Evolutionary conservation across 2,329 filamentous ascomycete species (phyloP).

Genomic region (Phoma sp.): DNA sequence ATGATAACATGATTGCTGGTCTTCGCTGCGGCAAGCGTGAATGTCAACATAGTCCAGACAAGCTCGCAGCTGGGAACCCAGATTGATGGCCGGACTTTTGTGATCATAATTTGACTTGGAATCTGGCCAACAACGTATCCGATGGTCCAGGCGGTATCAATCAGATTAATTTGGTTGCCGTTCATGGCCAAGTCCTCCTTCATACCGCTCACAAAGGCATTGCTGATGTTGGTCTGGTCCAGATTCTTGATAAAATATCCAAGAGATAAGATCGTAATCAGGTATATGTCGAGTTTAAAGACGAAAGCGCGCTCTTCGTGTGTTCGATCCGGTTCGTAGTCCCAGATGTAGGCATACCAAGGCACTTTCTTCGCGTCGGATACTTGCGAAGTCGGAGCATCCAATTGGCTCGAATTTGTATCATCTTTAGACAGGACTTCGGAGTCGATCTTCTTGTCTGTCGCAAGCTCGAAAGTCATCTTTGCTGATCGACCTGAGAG

Average conservation of each 20-base stretch:
- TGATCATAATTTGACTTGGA: constrained; percentile 28
- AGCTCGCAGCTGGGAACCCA: constrained; percentile 31
- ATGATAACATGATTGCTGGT: constrained; percentile 30
- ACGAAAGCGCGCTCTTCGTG: constrained; percentile 30
- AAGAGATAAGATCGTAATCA: constrained; percentile 29
- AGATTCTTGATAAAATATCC: constrained; percentile 37
- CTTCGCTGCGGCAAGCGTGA: constrained; percentile 28
- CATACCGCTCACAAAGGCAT: constrained; percentile 35
- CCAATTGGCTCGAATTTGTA: background rate
- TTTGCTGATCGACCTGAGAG: background rate
- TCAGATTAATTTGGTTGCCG: constrained; percentile 31
- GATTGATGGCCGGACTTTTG: constrained; percentile 27
- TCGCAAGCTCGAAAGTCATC: constrained; percentile 3
- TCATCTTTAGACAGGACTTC: constrained; percentile 5
- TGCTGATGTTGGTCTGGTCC: constrained; percentile 34
- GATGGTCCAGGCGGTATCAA: constrained; percentile 27
- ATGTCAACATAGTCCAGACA: constrained; percentile 32
- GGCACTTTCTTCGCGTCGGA: constrained; percentile 20
- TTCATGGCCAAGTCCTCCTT: constrained; percentile 34
- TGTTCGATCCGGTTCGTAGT: constrained; percentile 33
- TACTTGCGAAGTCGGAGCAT: background rate
- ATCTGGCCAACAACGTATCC: constrained; percentile 32
- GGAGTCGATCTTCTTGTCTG: constrained; percentile 1
- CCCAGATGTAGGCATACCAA: constrained; percentile 37
- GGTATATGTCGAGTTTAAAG: constrained; percentile 28